Evolutionary conservation across 768 basidiomycete genomes (phyloP), one percentile per base, ranked within the genome.

Genomic region (Melanogaster broomeanus): DNA sequence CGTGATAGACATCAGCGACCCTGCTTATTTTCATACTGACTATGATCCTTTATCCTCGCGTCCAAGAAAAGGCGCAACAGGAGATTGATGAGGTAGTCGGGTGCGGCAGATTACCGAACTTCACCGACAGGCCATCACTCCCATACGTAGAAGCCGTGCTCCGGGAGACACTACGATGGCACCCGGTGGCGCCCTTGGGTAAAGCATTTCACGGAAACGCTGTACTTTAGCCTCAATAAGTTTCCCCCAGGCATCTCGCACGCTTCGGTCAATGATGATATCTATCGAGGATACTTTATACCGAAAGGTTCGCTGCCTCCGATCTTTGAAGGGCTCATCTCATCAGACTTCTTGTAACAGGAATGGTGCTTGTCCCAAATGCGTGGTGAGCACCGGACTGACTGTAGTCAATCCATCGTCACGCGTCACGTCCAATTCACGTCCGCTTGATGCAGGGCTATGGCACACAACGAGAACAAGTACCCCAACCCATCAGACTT

Each of bases 211-310:
- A 7, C 21, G 2, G 6, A 21, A 21, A 18, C 11, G 16, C 22
- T 39, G 42, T 30, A 6, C 19, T 0, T 16, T 42, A 49, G 8
- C 7, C 27, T 30, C 24, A 52, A 5, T 38, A 13, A 2, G 15
- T 11, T 10, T 22, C 7, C 15, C 33, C 0, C 57, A 61, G 72
- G 72, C 6, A 55, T 67, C 1, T 61, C 67, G 4, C 72, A 73
- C 44, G 45, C 58, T 16, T 45, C 56, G 2, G 60, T 53, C 3
- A 62, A 64, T 33, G 57, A 72, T 47, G 70, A 70, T 52, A 52
- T 64, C 10, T 72, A 69, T 46, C 47, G 57, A 3, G 71, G 67
- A 0, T 67, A 63, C 52, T 61, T 54, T 27, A 61, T 74, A 25
- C 73, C 72, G 0, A 64, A 66, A 39, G 68, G 69, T 7, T 11